Base-by-base conservation (phyloP, 139 green algal species). In the Mychonastes homosphaera region DNA sequence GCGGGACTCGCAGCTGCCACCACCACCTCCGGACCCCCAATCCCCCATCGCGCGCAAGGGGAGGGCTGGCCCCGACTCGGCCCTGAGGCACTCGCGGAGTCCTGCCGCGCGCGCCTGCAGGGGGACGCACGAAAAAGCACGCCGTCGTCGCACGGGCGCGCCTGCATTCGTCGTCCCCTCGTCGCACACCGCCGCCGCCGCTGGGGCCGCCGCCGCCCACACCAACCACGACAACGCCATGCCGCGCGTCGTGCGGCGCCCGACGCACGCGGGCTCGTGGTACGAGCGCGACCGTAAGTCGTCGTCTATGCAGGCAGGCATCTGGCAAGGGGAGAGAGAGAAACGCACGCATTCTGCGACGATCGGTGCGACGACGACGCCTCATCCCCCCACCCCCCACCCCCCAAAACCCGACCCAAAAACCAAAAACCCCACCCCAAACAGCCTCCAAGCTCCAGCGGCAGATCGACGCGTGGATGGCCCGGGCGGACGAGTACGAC, bases 211-310 rank as follows among this genome's bases (percentile, higher is more conserved):
- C n/a, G n/a, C n/a, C n/a, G n/a, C n/a, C n/a, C n/a, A n/a, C n/a
- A n/a, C n/a, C n/a, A n/a, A n/a, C n/a, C n/a, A n/a, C n/a, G n/a
- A n/a, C n/a, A n/a, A n/a, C n/a, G n/a, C n/a, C 52, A 74, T 62
- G 53, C 44, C 53, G 10, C 49, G 63, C 26, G n/a, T 55, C 15
- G 23, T 35, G 12, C 63, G 73, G 2, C 4, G 30, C 2, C 64
- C 83, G 6, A 69, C 65, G 2, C 83, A 91, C 30, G 79, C 77
- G 1, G 78, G 78, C 10, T 79, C 64, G 1, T 91, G 83, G 83
- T 91, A 91, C 53, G 62, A 73, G 3, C 44, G 19, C n/a, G 54
- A 73, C 23, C 75, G 77, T 85, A 21, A 41, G 67, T 62, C 27
- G 23, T 10, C 26, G 29, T 8, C 30, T 1, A 27, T 16, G 2